These are phyloP conservation scores for Hyaloscypha hepaticicola DNA, from an alignment of 495 filamentous ascomycete species.

Conservation along the genomic window DNA sequence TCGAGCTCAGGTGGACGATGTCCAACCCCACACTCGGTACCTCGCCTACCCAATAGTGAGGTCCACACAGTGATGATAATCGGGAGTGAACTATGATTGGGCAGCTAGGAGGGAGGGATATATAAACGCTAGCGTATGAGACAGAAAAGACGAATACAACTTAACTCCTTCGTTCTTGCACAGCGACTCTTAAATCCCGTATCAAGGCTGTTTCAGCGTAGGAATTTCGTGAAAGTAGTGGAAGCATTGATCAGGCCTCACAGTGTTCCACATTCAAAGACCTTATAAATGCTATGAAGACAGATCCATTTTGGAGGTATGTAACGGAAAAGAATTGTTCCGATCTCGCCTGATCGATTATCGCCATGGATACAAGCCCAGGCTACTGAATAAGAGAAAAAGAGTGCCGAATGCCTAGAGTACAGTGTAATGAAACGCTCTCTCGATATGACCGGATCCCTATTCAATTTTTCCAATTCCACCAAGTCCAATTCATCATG, in stretches of 20 bases:
- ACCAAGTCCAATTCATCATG: conserved; percentile 3
- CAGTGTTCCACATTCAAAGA: neutral
- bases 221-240: neutral
- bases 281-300: neutral
- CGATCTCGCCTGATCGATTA: conserved; percentile 9
- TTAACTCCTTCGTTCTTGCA: too few species aligned
- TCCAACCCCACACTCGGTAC: too few species aligned
- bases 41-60: too few species aligned
- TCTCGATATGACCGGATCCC: neutral
- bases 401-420: conserved; percentile 21
- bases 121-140: too few species aligned
- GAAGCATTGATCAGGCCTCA: neutral
- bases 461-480: conserved; percentile 8
- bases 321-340: conserved; percentile 8
- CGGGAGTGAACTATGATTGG: too few species aligned
- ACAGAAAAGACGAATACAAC: too few species aligned
- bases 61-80: too few species aligned
- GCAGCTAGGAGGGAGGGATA: too few species aligned
- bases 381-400: conserved; percentile 1
- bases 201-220: too few species aligned
- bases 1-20: too few species aligned
- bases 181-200: too few species aligned
- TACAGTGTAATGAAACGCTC: conserved; percentile 29
- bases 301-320: neutral
- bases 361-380: conserved; percentile 1